Percentiles rank a stretch among this genome's conserved stretches.
These are phyloP conservation scores for Eimeria nieschulzi DNA, from an alignment of 169 alveolate genomes.

Conservation along the genomic window DNA sequence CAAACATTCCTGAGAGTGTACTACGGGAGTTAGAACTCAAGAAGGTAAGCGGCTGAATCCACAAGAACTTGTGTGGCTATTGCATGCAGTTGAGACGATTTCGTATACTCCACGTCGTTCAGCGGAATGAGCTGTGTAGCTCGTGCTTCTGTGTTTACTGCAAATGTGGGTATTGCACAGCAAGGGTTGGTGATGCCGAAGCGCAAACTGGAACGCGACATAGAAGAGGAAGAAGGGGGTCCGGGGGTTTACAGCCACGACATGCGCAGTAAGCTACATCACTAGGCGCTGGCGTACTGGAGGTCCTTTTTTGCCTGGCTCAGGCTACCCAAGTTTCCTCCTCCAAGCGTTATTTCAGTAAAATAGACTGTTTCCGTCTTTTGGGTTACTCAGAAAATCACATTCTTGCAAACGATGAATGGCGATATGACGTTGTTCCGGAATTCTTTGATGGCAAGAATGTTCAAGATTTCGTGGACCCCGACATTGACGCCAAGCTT, in stretches of 20 bases:
- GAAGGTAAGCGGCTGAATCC: not conserved
- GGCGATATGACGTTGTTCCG: conserved; percentile 98
- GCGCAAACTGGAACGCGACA: conserved; percentile 85
- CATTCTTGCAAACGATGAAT: conserved; percentile 91
- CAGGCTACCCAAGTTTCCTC: not conserved
- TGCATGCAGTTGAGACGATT: not conserved
- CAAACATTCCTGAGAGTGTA: conserved; percentile 89
- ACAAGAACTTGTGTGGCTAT: not conserved
- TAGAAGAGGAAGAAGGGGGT: conserved; percentile 96
- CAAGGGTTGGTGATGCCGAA: conserved; percentile 67
- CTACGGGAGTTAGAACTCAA: conserved; percentile 67
- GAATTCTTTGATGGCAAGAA: conserved; percentile 98
- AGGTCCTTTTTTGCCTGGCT: too few relatives aligned
- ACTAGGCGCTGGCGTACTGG: too few relatives aligned
- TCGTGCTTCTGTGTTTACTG: not conserved
- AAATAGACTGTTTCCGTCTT: not conserved
- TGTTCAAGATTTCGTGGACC: conserved; percentile 97
- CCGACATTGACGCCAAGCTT: conserved; percentile 95
- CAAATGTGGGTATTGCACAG: not conserved
- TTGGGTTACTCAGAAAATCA: conserved; percentile 83
- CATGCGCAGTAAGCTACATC: conserved; percentile 82
- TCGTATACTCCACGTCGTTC: not conserved
- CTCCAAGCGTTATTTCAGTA: not conserved
- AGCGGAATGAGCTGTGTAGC: not conserved
- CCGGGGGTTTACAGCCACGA: conserved; percentile 98